Evolutionary conservation across 139 green algal genomes (phyloP), one percentile per base, ranked within the genome.

Genomic region (Tetradesmus lagerheimii): DNA sequence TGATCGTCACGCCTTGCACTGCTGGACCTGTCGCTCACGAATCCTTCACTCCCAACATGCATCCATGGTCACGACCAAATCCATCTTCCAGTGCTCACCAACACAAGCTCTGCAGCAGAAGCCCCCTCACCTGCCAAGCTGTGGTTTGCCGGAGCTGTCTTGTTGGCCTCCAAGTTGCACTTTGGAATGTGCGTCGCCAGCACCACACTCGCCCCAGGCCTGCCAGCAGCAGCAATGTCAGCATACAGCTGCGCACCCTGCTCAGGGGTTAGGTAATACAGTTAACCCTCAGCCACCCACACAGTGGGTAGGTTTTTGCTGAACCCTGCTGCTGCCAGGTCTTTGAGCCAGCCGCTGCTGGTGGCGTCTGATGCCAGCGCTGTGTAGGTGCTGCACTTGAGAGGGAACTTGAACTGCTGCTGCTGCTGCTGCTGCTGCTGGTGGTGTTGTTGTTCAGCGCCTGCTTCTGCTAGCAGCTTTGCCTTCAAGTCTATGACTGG

Each of bases 401-500:
- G 45, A 11, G 78, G 78, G 38, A 85, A 85, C 16, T 34, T 18
- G 43, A 38, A 41, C 37, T 50, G 6, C 34, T 57, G 34, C 27
- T 39, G 82, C 62, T 50, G 29, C 14, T 50, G 84, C 37, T 37
- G 64, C 34, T 84, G 85, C 85, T 74, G 47, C 41, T 38, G 71
- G 18, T 31, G 53, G 35, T 35, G 86, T 34, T 35, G 83, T 31
- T 50, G 78, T 31, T 57, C 23, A 16, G 67, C 90, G 29, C 90
- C 86, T 53, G 85, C n/a, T 29, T 16, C 47, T 4, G 29, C 25
- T 50, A 94, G 87, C 62, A 47, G 38, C 31, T 38, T 67, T 29
- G 80, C 20, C 80, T 97, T 97, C 18, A 91, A 91, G 0, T 23
- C 67, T 15, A 95, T 27, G 2, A 96, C 93, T 34, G 94, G 93